Base-by-base conservation (phyloP, 2,329 filamentous ascomycete species). In the Penicillium rolfsii region DNA sequence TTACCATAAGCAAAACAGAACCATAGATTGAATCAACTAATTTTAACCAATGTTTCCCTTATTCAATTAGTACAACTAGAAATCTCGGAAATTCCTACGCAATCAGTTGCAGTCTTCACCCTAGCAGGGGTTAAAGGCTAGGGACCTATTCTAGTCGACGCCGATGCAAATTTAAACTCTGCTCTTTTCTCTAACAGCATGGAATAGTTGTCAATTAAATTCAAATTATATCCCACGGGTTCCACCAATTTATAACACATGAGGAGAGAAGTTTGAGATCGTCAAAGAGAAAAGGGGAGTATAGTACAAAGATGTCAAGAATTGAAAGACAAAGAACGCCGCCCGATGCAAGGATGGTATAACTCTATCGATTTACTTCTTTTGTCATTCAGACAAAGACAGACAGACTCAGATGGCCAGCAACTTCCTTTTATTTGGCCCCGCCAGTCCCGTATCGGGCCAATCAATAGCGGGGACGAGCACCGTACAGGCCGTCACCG, bases 261-360 rank as follows among this genome's bases (percentile, higher is more conserved):
- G 63, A 67, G 66, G 53, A 61, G 65, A 68, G 66, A 68, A 68
- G 65, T 58, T 61, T n/a, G 57, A 59, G 58, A 58, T 56, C 54
- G 46, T 62, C 46, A 61, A 53, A 58, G 56, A 57, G 24, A 59
- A 52, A 55, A 30, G 52, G 45, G 52, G 55, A 24, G 55, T 43
- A 61, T 66, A 67, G 66, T 54, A 50, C 67, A 67, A 64, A 68
- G 55, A 52, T 45, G 56, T 56, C 28, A 55, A 45, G 57, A 61
- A 49, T 24, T 55, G 52, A 57, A 53, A 61, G 58, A 64, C 53
- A 62, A 60, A 61, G 53, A 70, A 72, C 70, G 70, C 70, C 70
- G 64, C 61, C 69, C 68, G 62, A 72, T 72, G 70, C 70, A 61
- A 69, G 54, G 58, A 65, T 61, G 57, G 59, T 61, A 61, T 53